Conservation (phyloP, 495 filamentous ascomycete genomes). For the Penicillium crystallinum region DNA sequence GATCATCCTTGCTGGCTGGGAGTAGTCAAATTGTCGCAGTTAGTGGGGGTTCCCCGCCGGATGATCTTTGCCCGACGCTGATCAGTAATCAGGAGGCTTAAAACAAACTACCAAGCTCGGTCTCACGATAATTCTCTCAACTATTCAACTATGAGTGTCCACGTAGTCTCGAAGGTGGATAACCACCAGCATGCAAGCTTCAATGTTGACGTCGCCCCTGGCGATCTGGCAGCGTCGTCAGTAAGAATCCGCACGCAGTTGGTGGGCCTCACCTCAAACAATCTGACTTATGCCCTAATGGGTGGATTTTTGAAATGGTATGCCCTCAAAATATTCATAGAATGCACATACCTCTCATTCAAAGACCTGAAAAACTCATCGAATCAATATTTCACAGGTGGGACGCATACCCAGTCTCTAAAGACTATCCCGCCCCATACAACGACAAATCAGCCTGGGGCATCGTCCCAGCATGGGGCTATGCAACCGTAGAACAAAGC, state of each 20-base stretch:
- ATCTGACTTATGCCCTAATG: constrained; percentile 48
- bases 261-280: constrained; percentile 50
- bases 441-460: constrained; percentile 45
- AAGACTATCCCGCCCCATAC: constrained; percentile 44
- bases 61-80: background rate
- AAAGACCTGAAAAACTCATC: background rate
- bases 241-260: constrained; percentile 42
- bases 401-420: constrained; percentile 34
- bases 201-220: background rate
- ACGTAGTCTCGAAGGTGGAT: constrained; percentile 24
- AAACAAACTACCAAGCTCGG: background rate
- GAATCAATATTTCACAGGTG: constrained; percentile 16
- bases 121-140: background rate
- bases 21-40: too few species aligned
- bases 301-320: constrained; percentile 47
- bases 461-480: constrained; percentile 54
- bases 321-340: background rate
- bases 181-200: constrained; percentile 19
- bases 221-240: constrained; percentile 13
- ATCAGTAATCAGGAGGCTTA: constrained; percentile 1
- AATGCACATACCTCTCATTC: background rate
- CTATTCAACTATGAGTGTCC: constrained; percentile 10
- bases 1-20: too few species aligned
- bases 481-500: constrained; percentile 45
- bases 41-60: constrained; percentile 1